A percentile compares a stretch with the other conserved stretches of the same genome.
Conservation (phyloP, 441 rosid genomes). For the Pelargonium citronellum region DNA sequence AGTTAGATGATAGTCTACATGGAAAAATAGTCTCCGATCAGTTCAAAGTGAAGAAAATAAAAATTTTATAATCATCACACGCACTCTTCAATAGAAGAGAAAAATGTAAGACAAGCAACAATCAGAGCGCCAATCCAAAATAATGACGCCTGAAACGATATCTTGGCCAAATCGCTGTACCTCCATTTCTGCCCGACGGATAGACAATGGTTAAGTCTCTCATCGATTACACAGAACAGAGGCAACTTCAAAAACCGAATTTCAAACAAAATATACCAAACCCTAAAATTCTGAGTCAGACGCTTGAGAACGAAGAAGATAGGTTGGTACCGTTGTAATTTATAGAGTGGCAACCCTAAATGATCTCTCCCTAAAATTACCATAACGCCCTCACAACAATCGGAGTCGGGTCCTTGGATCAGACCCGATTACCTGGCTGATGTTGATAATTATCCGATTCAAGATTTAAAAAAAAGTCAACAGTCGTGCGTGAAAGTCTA, state of each 20-base stretch:
- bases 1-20: too few relatives aligned
- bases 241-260: slow-evolving; percentile 1
- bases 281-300: not conserved
- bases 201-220: slow-evolving; percentile 31
- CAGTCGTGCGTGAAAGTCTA: not conserved
- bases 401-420: too few relatives aligned
- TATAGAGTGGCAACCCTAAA: not conserved
- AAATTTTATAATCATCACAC: too few relatives aligned
- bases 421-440: too few relatives aligned
- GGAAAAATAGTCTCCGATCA: too few relatives aligned
- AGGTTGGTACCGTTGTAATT: not conserved
- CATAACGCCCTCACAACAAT: not conserved
- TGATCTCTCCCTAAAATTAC: not conserved
- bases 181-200: slow-evolving; percentile 34
- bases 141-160: slow-evolving; percentile 78
- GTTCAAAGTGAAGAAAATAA: too few relatives aligned
- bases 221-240: slow-evolving; percentile 19
- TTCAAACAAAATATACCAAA: not conserved
- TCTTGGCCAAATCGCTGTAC: slow-evolving; percentile 56
- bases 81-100: not conserved
- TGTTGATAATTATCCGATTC: too few relatives aligned
- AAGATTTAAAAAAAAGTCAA: not conserved
- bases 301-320: not conserved
- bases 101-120: slow-evolving; percentile 66
- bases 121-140: slow-evolving; percentile 54